phyloP scores from a whole-genome alignment of 306 rosid species.

The Luffa acutangula region DNA sequence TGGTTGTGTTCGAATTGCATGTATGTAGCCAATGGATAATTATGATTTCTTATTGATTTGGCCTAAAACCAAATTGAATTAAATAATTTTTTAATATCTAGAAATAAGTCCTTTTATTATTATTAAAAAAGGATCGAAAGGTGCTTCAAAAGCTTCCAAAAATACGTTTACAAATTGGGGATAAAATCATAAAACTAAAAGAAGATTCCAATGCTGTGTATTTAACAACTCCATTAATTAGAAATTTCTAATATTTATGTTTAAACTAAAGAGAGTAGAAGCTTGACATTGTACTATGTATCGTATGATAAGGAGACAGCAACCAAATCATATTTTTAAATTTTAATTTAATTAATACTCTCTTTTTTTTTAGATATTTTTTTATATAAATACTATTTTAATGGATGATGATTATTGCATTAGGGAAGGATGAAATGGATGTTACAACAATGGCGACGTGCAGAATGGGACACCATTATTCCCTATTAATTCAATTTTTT shows the following conservation, averaged over 20 bases:
- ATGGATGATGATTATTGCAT: background rate
- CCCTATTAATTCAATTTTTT: background rate
- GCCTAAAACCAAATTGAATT: background rate
- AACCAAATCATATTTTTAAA: background rate
- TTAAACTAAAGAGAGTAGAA: background rate
- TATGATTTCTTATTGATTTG: no score
- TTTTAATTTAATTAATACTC: background rate
- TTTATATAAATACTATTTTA: background rate
- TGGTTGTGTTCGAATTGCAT: no score
- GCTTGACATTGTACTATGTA: background rate
- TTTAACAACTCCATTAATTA: background rate
- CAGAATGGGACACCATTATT: constrained; percentile 11
- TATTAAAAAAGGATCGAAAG: background rate
- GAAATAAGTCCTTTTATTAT: no score
- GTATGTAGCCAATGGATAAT: no score
- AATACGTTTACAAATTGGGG: background rate
- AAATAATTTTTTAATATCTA: no score
- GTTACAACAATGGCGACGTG: constrained; percentile 2
- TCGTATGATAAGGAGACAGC: background rate
- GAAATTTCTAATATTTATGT: background rate
- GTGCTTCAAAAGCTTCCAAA: background rate
- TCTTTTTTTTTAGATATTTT: background rate
- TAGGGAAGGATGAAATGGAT: background rate
- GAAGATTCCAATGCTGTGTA: background rate
- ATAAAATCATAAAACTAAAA: background rate